Evolutionary conservation across 495 filamentous ascomycete species (phyloP).

Genomic region (Hypoxylon trugodes): DNA sequence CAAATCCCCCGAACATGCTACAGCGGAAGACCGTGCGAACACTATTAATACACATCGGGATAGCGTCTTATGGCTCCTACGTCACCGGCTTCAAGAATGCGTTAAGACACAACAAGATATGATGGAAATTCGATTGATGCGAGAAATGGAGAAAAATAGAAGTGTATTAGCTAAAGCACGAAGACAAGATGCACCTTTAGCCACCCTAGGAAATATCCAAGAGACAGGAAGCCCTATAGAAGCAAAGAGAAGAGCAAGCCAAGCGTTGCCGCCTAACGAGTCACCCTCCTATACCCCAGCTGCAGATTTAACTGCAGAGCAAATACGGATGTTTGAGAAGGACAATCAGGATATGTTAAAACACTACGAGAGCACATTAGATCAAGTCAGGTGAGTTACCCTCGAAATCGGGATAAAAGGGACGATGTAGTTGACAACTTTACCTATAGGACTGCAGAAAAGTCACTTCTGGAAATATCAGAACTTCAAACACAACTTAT

Average conservation of each 20-base stretch:
- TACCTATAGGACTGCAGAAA: conserved; percentile 79
- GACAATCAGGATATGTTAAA: conserved; percentile 93
- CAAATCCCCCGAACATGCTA: conserved; percentile 68
- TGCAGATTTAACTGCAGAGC: conserved; percentile 76
- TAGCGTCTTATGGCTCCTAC: conserved; percentile 82
- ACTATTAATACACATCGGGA: conserved; percentile 73
- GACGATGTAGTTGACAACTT: conserved; percentile 6
- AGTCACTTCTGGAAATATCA: conserved; percentile 89
- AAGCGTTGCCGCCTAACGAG: conserved; percentile 27
- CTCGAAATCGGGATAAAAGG: neutral
- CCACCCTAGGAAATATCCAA: conserved; percentile 27
- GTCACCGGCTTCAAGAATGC: conserved; percentile 75
- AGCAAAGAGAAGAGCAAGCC: conserved; percentile 29
- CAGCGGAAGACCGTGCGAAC: conserved; percentile 72
- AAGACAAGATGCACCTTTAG: conserved; percentile 35
- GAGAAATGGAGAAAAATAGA: conserved; percentile 88
- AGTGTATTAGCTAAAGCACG: conserved; percentile 79
- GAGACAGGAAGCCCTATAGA: conserved; percentile 27
- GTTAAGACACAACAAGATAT: conserved; percentile 81
- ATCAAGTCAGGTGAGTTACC: conserved; percentile 83
- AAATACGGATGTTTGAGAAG: conserved; percentile 90
- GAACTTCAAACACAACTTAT: conserved; percentile 90
- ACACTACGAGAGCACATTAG: conserved; percentile 88
- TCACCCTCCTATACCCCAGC: conserved; percentile 48
- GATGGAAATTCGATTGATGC: conserved; percentile 86